Percentiles rank a stretch among this genome's conserved stretches.
Conservation (phyloP, 441 rosid species). For the Raphanus hybrid region DNA sequence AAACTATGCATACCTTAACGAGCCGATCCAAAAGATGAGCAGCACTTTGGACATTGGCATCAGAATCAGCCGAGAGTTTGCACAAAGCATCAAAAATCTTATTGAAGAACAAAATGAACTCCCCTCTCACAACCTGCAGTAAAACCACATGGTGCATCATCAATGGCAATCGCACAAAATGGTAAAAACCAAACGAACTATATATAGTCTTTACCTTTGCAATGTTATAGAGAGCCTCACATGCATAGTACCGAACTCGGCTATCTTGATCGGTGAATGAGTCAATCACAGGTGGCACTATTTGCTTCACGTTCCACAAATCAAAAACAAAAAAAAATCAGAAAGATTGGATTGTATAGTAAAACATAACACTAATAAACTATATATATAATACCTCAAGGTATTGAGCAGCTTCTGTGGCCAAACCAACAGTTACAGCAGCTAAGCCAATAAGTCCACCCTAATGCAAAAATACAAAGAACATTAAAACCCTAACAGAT, state of each 20-base stretch:
- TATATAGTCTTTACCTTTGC: constrained; percentile 41
- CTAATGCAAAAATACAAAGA: neutral
- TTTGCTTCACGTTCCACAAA: constrained; percentile 66
- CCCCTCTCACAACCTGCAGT: constrained; percentile 96
- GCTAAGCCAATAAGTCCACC: too few species aligned
- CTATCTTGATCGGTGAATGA: constrained; percentile 98
- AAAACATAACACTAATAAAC: neutral
- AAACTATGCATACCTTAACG: constrained; percentile 68
- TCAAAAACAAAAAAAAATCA: constrained; percentile 26
- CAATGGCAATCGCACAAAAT: too few species aligned
- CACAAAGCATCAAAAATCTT: constrained; percentile 97
- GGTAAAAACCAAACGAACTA: too few species aligned
- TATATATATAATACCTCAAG: too few species aligned
- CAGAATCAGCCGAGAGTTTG: constrained; percentile 97
- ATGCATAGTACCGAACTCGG: constrained; percentile 99
- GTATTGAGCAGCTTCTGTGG: too few species aligned
- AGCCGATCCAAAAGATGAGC: constrained; percentile 99
- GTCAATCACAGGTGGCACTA: constrained; percentile 96
- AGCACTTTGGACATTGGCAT: constrained; percentile 98
- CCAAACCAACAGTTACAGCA: too few species aligned
- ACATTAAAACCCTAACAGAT: constrained; percentile 11
- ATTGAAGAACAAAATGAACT: constrained; percentile 94
- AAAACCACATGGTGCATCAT: too few species aligned
- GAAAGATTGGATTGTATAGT: neutral
- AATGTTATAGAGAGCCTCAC: constrained; percentile 98